These are phyloP conservation scores for Cichorium intybus DNA, from an alignment of 140 eudicot genomes.

Conservation along the genomic window DNA sequence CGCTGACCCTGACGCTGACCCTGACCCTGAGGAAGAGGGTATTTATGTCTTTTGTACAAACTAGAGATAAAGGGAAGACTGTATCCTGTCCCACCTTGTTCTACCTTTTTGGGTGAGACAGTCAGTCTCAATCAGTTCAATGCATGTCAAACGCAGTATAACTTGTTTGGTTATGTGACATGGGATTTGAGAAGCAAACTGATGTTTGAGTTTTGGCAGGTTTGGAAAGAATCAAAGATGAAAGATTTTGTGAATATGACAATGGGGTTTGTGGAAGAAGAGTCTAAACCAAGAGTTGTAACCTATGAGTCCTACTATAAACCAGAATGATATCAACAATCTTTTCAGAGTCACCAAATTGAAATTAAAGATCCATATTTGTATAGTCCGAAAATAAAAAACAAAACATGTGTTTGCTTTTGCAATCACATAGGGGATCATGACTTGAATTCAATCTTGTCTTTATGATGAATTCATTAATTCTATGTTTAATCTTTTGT, in stretches of 20 bases:
- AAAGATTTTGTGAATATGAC: conserved; percentile 80
- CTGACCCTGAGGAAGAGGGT: not conserved
- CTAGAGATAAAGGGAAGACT: too few species aligned
- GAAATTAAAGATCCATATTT: not conserved
- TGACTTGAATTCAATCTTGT: too few species aligned
- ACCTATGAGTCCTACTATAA: conserved; percentile 70
- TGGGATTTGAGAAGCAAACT: not conserved
- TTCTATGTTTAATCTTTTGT: too few species aligned
- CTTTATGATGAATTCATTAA: too few species aligned
- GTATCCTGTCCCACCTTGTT: too few species aligned
- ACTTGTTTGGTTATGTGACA: not conserved
- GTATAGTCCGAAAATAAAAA: conserved; percentile 19
- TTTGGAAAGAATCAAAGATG: conserved; percentile 72
- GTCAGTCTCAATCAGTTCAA: too few species aligned
- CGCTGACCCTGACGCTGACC: too few species aligned
- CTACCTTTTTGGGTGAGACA: too few species aligned
- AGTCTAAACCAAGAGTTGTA: conserved; percentile 68
- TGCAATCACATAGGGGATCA: not conserved
- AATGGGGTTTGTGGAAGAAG: conserved; percentile 66
- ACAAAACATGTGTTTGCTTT: not conserved
- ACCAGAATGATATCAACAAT: conserved; percentile 33
- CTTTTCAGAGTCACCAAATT: too few species aligned
- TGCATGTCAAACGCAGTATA: not conserved
- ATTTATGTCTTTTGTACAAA: too few species aligned
- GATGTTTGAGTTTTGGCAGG: conserved; percentile 34